These are phyloP conservation scores for Globisporangium irregulare DNA, from an alignment of 352 stramenopile species.

Conservation along the genomic window DNA sequence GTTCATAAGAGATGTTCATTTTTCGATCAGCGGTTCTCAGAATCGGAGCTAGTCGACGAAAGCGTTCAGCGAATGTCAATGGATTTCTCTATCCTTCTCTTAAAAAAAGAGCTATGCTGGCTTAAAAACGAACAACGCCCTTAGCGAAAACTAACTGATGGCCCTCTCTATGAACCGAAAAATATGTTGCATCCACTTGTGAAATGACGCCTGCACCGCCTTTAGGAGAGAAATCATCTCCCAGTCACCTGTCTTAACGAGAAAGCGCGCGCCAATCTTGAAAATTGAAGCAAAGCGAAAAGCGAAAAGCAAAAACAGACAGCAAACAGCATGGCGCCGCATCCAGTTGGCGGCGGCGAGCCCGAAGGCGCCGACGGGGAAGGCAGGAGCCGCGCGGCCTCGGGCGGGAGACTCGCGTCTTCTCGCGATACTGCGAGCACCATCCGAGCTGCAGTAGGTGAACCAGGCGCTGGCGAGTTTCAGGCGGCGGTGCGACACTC, in stretches of 20 bases:
- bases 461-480: background rate
- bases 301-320: background rate
- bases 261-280: slow-evolving; percentile 4
- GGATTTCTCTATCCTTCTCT: no score
- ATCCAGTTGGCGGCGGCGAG: slow-evolving; percentile 7
- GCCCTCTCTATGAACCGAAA: no score
- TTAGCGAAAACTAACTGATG: no score
- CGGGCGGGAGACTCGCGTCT: background rate
- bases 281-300: slow-evolving; percentile 5
- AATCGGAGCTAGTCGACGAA: background rate
- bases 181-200: no score
- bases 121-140: no score
- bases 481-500: background rate
- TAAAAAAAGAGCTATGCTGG: no score
- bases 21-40: background rate
- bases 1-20: background rate
- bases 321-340: background rate
- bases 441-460: background rate
- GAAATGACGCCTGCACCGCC: no score
- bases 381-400: background rate
- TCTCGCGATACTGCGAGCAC: background rate
- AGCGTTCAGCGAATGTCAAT: background rate
- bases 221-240: no score
- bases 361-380: background rate
- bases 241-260: background rate